A percentile compares a stretch with the other conserved stretches of the same genome.
Conservation (phyloP, 2,329 filamentous ascomycete species). For the Myriosclerotinia curreyana region DNA sequence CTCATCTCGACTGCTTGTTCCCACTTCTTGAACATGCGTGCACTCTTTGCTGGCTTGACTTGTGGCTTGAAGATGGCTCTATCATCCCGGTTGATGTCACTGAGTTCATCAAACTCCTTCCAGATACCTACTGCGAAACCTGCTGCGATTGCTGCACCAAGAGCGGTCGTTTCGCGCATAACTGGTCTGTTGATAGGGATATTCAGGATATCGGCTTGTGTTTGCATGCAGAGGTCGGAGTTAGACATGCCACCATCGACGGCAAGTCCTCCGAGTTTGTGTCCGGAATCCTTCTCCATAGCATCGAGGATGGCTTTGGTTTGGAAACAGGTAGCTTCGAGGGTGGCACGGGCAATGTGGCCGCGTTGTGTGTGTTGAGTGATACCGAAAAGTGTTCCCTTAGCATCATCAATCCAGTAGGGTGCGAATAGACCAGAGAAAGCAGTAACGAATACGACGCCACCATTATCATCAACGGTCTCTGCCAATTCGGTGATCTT, state of each 20-base stretch:
- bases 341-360: conserved; percentile 83
- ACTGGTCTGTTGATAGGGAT: conserved; percentile 80
- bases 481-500: conserved; percentile 52
- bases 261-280: conserved; percentile 69
- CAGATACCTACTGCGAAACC: conserved; percentile 81
- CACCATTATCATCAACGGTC: conserved; percentile 68
- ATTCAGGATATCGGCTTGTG: conserved; percentile 78
- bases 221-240: conserved; percentile 84
- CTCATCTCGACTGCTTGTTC: conserved; percentile 75
- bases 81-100: conserved; percentile 66
- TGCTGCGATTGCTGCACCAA: conserved; percentile 85
- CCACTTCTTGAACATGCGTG: conserved; percentile 66
- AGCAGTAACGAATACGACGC: conserved; percentile 82
- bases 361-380: conserved; percentile 81
- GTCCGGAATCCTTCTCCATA: conserved; percentile 82
- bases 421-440: conserved; percentile 90
- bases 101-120: conserved; percentile 69
- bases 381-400: conserved; percentile 79
- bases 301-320: conserved; percentile 88
- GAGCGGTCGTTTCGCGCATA: conserved; percentile 87
- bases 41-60: conserved; percentile 56
- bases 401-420: conserved; percentile 92
- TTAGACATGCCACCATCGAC: conserved; percentile 90
- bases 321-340: conserved; percentile 90
- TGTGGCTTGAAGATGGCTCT: conserved; percentile 65